These are phyloP conservation scores for Leersia perrieri DNA, from an alignment of 176 grass and related monocot species.

Conservation along the genomic window DNA sequence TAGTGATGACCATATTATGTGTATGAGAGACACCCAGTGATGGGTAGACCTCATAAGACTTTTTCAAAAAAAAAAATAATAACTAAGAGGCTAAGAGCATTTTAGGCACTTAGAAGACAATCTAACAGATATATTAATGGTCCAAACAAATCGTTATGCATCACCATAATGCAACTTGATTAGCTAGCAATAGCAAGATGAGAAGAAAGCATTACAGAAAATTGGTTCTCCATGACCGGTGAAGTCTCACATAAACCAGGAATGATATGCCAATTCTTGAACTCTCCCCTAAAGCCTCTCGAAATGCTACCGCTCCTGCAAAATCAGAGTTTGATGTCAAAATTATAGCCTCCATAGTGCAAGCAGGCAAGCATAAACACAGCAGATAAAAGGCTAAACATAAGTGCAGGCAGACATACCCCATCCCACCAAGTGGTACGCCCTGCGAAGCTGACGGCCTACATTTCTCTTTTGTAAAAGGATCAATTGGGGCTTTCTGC, in stretches of 20 bases:
- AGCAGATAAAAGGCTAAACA: conserved; percentile 16
- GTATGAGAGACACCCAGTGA: neutral
- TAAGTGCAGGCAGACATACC: conserved; percentile 42
- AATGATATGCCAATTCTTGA: conserved; percentile 98
- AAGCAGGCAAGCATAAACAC: neutral
- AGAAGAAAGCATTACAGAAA: conserved; percentile 78
- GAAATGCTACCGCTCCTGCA: conserved; percentile 97
- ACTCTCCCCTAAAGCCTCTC: conserved; percentile 98
- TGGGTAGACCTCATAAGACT: neutral
- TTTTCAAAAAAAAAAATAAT: neutral
- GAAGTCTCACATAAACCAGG: conserved; percentile 92
- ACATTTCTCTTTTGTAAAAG: conserved; percentile 84
- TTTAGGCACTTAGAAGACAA: neutral
- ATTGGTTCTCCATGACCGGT: conserved; percentile 98
- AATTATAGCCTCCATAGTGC: conserved; percentile 15
- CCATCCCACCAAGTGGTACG: conserved; percentile 96
- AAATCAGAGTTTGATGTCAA: conserved; percentile 40
- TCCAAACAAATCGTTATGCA: neutral
- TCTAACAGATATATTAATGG: neutral
- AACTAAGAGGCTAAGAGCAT: neutral
- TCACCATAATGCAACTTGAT: neutral
- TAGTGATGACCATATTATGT: neutral
- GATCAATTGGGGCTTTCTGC: conserved; percentile 99
- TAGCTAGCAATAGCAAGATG: neutral
- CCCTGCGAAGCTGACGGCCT: conserved; percentile 94